Conservation (phyloP, 1,284 basidiomycete species). For the Puccinia brachypodii region DNA sequence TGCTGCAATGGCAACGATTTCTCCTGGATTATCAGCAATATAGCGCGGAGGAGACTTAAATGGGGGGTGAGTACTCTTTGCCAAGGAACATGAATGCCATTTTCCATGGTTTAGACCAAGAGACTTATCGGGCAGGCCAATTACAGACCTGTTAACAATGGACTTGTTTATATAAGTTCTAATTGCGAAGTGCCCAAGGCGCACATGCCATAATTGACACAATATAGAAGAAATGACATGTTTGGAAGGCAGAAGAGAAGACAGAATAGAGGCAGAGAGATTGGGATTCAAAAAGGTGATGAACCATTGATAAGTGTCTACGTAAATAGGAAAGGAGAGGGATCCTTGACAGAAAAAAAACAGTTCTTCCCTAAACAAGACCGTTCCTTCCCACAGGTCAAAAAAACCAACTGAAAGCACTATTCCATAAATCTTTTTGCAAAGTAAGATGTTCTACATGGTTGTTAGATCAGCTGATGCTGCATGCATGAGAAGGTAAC, state of each 20-base stretch:
- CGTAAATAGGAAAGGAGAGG: background rate
- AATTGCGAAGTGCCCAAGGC: background rate
- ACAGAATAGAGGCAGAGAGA: background rate
- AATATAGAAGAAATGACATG: background rate
- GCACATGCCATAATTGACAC: background rate
- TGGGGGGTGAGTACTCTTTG: background rate
- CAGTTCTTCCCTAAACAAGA: background rate
- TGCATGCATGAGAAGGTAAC: too few relatives aligned
- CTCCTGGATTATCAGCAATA: background rate
- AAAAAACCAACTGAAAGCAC: background rate
- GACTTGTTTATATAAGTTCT: background rate
- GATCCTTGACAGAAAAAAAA: background rate
- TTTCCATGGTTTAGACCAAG: background rate
- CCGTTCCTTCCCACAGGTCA: background rate
- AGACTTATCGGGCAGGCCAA: background rate
- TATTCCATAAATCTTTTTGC: background rate
- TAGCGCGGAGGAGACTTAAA: background rate
- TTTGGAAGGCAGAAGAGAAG: background rate
- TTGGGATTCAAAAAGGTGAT: background rate
- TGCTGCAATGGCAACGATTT: background rate
- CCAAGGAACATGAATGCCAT: background rate
- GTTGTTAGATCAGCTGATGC: too few relatives aligned
- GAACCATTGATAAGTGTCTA: background rate
- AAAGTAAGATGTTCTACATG: background rate
- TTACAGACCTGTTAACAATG: background rate